These are phyloP conservation scores for Papiliotrema fonsecae DNA, from an alignment of 1,284 basidiomycete species.

Conservation along the genomic window DNA sequence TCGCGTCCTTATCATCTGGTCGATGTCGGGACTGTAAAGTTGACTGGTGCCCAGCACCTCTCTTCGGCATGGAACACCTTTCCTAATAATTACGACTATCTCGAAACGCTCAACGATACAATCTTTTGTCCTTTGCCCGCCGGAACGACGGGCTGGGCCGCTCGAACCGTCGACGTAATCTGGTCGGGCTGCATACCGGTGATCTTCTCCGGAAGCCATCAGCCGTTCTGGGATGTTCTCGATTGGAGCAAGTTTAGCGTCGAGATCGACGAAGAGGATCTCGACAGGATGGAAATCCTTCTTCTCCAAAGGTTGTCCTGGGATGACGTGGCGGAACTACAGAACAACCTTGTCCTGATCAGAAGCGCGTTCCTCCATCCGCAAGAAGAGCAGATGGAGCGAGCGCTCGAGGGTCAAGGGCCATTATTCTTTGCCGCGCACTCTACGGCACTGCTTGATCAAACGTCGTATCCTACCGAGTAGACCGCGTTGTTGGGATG, in stretches of 20 bases:
- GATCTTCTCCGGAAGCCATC: constrained; percentile 39
- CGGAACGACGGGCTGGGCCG: constrained; percentile 40
- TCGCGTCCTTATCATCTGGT: constrained; percentile 4
- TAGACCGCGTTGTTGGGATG: too few species aligned
- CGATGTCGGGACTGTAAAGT: too few species aligned
- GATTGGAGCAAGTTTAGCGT: constrained; percentile 45
- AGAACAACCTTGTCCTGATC: constrained; percentile 44
- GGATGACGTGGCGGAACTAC: constrained; percentile 30
- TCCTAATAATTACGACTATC: constrained; percentile 37
- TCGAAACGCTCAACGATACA: constrained; percentile 38
- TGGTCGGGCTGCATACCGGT: constrained; percentile 49
- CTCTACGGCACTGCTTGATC: constrained; percentile 29
- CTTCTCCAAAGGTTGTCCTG: constrained; percentile 31
- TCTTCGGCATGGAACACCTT: constrained; percentile 8
- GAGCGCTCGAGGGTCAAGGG: constrained; percentile 15
- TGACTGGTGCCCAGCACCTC: constrained; percentile 8
- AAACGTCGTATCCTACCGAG: constrained; percentile 25
- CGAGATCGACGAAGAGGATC: constrained; percentile 32
- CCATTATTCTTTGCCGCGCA: constrained; percentile 42
- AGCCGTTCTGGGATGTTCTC: constrained; percentile 44
- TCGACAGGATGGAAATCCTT: constrained; percentile 39
- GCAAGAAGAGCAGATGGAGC: constrained; percentile 19
- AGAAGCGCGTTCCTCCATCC: constrained; percentile 46
- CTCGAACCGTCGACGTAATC: constrained; percentile 40
- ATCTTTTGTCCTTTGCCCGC: constrained; percentile 45